Conservation (phyloP, 2,329 filamentous ascomycete species). For the Orbilia ellipsospora region DNA sequence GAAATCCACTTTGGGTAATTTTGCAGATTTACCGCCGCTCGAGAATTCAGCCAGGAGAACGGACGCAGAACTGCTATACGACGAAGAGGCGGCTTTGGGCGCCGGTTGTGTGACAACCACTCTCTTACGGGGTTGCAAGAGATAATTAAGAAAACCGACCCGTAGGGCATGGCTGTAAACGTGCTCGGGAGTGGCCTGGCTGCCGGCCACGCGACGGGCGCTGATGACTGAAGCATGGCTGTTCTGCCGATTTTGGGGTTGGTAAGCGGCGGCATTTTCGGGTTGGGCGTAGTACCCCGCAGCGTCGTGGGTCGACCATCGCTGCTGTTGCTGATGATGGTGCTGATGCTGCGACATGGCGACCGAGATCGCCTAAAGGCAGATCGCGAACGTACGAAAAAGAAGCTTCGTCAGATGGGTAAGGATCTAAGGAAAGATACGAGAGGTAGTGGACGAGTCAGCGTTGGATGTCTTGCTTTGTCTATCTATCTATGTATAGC, state of each 20-base stretch:
- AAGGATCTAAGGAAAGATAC: constrained; percentile 11
- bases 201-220: constrained; percentile 62
- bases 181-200: constrained; percentile 70
- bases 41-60: constrained; percentile 61
- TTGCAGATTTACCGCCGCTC: constrained; percentile 76
- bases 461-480: background rate
- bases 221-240: constrained; percentile 62
- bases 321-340: too few relatives aligned
- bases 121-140: constrained; percentile 89
- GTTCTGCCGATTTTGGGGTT: constrained; percentile 46
- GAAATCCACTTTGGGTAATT: constrained; percentile 75
- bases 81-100: constrained; percentile 66
- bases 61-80: constrained; percentile 77
- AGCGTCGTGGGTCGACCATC: constrained; percentile 52
- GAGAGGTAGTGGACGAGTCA: constrained; percentile 20
- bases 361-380: constrained; percentile 50
- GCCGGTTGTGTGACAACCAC: constrained; percentile 77
- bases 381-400: constrained; percentile 21
- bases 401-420: constrained; percentile 13
- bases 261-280: constrained; percentile 46
- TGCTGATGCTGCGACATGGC: constrained; percentile 47
- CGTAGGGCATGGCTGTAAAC: constrained; percentile 92
- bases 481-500: constrained; percentile 6
- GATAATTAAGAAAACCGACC: constrained; percentile 89
- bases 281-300: constrained; percentile 53